phyloP scores from a whole-genome alignment of 1,139 yeast genomes.

The Meyerozyma elateridarum region DNA sequence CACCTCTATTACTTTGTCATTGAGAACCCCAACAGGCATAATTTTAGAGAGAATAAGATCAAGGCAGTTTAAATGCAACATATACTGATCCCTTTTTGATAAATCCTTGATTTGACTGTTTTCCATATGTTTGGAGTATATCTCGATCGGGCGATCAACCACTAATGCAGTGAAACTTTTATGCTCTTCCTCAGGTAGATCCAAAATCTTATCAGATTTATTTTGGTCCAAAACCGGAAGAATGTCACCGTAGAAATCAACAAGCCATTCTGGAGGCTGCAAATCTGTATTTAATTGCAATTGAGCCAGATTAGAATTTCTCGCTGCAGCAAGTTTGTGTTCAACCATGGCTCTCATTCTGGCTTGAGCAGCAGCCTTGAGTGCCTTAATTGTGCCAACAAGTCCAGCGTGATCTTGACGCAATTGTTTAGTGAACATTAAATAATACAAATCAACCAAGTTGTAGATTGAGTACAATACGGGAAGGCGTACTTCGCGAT shows the following conservation, averaged over 20 bases:
- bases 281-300: constrained; percentile 44
- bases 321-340: constrained; percentile 38
- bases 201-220: constrained; percentile 35
- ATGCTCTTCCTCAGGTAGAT: constrained; percentile 30
- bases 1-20: constrained; percentile 37
- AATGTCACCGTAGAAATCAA: constrained; percentile 49
- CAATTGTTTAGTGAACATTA: constrained; percentile 60
- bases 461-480: constrained; percentile 56
- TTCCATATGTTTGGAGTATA: constrained; percentile 34
- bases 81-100: constrained; percentile 17
- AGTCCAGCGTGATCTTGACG: constrained; percentile 17
- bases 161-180: constrained; percentile 30
- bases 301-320: constrained; percentile 36
- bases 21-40: constrained; percentile 39
- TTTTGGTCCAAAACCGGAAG: constrained; percentile 46
- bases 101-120: constrained; percentile 10
- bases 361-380: constrained; percentile 32
- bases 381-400: constrained; percentile 20
- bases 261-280: constrained; percentile 72
- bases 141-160: constrained; percentile 45
- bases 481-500: constrained; percentile 57
- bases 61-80: constrained; percentile 53
- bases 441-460: constrained; percentile 59
- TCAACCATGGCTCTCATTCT: constrained; percentile 37
- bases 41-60: constrained; percentile 56